phyloP scores from a whole-genome alignment of 306 rosid species.

The Prinsepia uniflora region DNA sequence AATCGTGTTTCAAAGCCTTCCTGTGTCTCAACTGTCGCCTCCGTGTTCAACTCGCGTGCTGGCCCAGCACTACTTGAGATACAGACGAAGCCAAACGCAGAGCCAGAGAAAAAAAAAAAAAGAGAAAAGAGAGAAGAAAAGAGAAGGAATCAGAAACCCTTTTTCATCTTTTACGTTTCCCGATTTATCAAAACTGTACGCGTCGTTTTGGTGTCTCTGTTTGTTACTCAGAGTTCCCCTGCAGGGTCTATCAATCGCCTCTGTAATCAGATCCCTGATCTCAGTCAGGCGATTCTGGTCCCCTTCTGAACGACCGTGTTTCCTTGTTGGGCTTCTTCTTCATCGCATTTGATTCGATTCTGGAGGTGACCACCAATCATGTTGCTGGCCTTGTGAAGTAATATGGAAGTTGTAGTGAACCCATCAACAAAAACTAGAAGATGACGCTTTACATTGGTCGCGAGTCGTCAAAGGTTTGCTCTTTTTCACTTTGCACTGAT shows the following conservation, averaged over 20 bases:
- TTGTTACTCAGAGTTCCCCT: neutral
- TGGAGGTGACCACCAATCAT: neutral
- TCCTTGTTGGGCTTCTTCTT: neutral
- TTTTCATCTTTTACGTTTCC: neutral
- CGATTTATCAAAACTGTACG: conserved; percentile 4
- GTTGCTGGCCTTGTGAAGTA: conserved; percentile 68
- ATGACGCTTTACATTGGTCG: conserved; percentile 94
- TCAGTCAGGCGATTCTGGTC: conserved; percentile 9
- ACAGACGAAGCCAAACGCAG: conserved; percentile 1
- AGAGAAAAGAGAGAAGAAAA: neutral
- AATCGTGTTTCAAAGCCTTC: neutral
- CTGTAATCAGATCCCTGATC: conserved; percentile 14
- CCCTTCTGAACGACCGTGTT: neutral
- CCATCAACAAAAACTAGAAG: conserved; percentile 31
- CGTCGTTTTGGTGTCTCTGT: neutral
- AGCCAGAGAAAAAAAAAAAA: conserved; percentile 17
- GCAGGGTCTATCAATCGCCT: neutral
- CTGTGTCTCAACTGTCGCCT: conserved; percentile 63
- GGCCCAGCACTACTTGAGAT: conserved; percentile 23
- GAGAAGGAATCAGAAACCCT: conserved; percentile 13
- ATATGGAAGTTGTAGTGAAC: conserved; percentile 67
- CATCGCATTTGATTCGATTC: neutral
- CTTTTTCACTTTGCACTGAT: conserved; percentile 10
- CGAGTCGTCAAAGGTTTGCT: conserved; percentile 81
- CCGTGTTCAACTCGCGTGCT: conserved; percentile 80